Conservation (phyloP, 2,329 filamentous ascomycete genomes). For the Teratosphaeria pseudoeucalypti region DNA sequence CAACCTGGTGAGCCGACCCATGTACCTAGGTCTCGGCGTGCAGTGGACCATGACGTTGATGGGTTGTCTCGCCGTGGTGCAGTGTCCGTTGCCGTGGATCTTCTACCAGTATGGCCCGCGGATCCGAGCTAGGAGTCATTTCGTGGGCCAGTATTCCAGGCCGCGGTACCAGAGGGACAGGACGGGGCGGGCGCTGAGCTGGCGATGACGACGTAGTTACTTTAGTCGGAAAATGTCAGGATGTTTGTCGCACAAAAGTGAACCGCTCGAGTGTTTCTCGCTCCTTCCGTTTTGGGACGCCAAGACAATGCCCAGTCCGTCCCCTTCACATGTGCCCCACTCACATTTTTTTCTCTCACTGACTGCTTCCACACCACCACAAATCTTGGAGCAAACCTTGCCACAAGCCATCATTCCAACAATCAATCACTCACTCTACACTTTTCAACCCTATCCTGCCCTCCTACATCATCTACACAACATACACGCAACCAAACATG, state of each 20-base stretch:
- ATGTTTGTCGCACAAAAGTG: neutral
- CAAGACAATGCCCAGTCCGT: neutral
- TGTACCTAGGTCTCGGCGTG: slow-evolving; percentile 31
- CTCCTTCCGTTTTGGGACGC: neutral
- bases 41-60: slow-evolving; percentile 35
- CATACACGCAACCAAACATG: neutral
- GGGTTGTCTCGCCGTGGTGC: slow-evolving; percentile 23
- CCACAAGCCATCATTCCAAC: neutral
- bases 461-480: neutral
- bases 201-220: neutral
- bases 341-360: neutral
- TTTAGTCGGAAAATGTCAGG: neutral
- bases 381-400: neutral
- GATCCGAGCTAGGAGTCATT: slow-evolving; percentile 11
- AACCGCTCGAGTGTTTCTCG: neutral
- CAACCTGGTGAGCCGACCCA: slow-evolving; percentile 30
- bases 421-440: neutral
- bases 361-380: neutral
- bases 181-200: neutral
- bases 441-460: neutral
- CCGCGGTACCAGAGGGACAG: neutral
- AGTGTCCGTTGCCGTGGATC: slow-evolving; percentile 13
- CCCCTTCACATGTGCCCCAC: neutral
- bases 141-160: neutral
- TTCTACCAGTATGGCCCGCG: slow-evolving; percentile 14